Conservation (phyloP, 1,284 basidiomycete species). For the Nidula niveotomentosa region DNA sequence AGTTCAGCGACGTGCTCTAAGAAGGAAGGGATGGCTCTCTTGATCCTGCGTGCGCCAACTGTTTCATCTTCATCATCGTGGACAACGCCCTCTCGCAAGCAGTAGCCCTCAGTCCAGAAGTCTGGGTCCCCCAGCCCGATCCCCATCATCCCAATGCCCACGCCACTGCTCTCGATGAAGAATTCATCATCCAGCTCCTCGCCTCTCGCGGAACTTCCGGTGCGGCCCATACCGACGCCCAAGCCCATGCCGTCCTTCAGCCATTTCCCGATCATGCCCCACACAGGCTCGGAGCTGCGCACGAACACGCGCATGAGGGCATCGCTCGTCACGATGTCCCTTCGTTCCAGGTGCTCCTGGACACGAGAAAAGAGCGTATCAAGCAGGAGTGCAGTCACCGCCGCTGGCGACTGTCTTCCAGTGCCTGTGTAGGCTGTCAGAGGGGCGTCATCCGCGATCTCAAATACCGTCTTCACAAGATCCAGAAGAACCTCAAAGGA, state of each 20-base stretch:
- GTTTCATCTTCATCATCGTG: conserved; percentile 22
- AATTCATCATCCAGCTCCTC: conserved; percentile 70
- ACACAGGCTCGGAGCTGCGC: conserved; percentile 65
- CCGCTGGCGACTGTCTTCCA: conserved; percentile 39
- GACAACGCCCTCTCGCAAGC: conserved; percentile 42
- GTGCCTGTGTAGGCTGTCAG: conserved; percentile 12
- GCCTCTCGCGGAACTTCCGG: conserved; percentile 26
- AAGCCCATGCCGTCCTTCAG: conserved; percentile 70
- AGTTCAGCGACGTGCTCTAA: conserved; percentile 55
- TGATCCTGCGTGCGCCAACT: conserved; percentile 16
- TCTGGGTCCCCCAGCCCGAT: conserved; percentile 62
- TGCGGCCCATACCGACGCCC: conserved; percentile 27
- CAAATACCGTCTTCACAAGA: conserved; percentile 36
- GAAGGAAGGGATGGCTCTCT: conserved; percentile 53
- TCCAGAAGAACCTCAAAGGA: conserved; percentile 56
- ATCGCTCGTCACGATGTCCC: conserved; percentile 50
- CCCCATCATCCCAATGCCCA: conserved; percentile 45
- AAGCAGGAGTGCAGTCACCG: conserved; percentile 54
- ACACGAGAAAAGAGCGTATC: conserved; percentile 59
- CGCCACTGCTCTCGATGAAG: conserved; percentile 73
- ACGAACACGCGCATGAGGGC: conserved; percentile 64
- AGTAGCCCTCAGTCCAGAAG: conserved; percentile 80
- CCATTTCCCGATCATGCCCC: conserved; percentile 76
- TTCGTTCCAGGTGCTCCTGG: conserved; percentile 55
- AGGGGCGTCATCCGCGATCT: conserved; percentile 30